These are phyloP conservation scores for Phylloporus sp. DNA, from an alignment of 768 basidiomycete genomes.

Conservation along the genomic window DNA sequence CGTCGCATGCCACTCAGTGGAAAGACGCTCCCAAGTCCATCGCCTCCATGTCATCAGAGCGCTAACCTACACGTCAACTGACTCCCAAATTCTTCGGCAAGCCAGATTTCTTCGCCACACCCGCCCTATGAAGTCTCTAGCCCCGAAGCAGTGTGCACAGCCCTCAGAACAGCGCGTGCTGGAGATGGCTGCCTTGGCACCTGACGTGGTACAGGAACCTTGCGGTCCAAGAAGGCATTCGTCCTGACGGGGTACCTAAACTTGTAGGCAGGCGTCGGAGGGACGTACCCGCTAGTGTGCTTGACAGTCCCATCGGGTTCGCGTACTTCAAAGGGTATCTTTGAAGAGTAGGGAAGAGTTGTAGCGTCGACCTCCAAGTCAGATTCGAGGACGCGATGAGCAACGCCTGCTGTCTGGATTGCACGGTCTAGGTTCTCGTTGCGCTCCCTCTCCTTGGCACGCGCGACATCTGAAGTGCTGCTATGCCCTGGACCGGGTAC, in stretches of 20 bases:
- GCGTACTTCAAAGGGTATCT: slow-evolving; percentile 42
- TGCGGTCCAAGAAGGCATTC: slow-evolving; percentile 17
- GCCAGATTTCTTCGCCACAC: slow-evolving; percentile 9
- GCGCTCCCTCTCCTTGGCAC: slow-evolving; percentile 24
- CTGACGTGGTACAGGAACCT: slow-evolving; percentile 10
- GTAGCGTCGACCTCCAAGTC: slow-evolving; percentile 26
- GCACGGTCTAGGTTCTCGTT: slow-evolving; percentile 16
- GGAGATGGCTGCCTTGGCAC: slow-evolving; percentile 11
- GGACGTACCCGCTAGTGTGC: slow-evolving; percentile 42
- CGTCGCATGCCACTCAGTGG: not conserved
- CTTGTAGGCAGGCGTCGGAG: slow-evolving; percentile 38
- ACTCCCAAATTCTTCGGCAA: not conserved
- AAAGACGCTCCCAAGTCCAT: not conserved
- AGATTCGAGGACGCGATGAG: slow-evolving; percentile 30
- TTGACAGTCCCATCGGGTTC: slow-evolving; percentile 36
- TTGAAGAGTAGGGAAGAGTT: slow-evolving; percentile 26
- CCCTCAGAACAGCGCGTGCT: slow-evolving; percentile 13
- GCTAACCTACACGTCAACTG: slow-evolving; percentile 24
- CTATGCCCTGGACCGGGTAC: slow-evolving; percentile 28
- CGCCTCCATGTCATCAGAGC: not conserved
- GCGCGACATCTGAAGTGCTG: slow-evolving; percentile 22
- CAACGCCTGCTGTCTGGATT: slow-evolving; percentile 31
- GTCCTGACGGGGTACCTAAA: slow-evolving; percentile 25
- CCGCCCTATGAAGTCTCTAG: slow-evolving; percentile 10
- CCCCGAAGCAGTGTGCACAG: slow-evolving; percentile 18